These are phyloP conservation scores for Cyberlindnera euphorbiiphila DNA, from an alignment of 805 yeast genomes.

Conservation along the genomic window DNA sequence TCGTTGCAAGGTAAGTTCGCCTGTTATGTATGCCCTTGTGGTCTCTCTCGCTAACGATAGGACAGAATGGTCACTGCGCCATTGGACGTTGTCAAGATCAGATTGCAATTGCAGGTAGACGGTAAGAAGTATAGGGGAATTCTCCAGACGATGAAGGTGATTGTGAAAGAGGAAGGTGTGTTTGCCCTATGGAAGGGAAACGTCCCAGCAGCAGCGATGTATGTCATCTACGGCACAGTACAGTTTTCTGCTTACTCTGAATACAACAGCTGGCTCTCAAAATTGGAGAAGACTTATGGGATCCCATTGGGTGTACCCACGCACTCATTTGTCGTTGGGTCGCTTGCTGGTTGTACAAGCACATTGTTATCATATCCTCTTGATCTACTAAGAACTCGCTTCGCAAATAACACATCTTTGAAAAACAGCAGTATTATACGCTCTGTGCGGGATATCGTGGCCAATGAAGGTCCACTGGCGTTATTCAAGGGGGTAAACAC, in stretches of 20 bases:
- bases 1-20: constrained; percentile 31
- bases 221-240: constrained; percentile 76
- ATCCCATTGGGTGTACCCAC: constrained; percentile 24
- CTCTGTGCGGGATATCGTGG: constrained; percentile 33
- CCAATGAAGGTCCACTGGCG: constrained; percentile 41
- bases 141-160: constrained; percentile 35
- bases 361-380: constrained; percentile 80
- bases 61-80: constrained; percentile 66
- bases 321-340: constrained; percentile 57
- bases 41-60: not conserved
- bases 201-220: constrained; percentile 85
- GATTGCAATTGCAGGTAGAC: constrained; percentile 57
- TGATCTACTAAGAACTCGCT: constrained; percentile 82
- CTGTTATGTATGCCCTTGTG: not conserved
- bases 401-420: constrained; percentile 57
- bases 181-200: constrained; percentile 94
- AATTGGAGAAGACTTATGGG: constrained; percentile 24
- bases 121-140: constrained; percentile 34
- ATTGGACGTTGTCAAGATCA: constrained; percentile 70
- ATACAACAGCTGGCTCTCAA: constrained; percentile 42
- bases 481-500: constrained; percentile 47
- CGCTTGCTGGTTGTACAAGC: constrained; percentile 71
- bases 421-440: constrained; percentile 20
- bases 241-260: constrained; percentile 75
- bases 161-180: constrained; percentile 62